Evolutionary conservation across 108 stramenopile species (phyloP).

Genomic region (Fistulifera solaris): DNA sequence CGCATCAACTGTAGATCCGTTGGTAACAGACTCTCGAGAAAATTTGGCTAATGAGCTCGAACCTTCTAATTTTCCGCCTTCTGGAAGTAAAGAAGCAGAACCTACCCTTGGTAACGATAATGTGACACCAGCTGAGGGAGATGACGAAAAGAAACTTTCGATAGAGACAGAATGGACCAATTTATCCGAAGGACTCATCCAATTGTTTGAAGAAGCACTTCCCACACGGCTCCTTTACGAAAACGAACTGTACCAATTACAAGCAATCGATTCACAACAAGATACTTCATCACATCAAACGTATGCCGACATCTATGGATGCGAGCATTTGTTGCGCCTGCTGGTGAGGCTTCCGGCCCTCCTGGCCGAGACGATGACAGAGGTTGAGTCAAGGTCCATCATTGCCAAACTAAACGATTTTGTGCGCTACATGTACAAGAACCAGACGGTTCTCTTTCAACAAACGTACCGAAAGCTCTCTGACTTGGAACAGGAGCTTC

Average conservation of each 20-base stretch:
- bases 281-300: background rate
- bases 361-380: constrained; percentile 24
- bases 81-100: too few species aligned
- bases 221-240: constrained; percentile 49
- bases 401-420: constrained; percentile 60
- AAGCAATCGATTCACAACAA: constrained; percentile 9
- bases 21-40: too few species aligned
- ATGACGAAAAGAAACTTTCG: background rate
- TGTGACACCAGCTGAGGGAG: background rate
- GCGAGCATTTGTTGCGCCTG: constrained; percentile 55
- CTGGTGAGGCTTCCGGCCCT: constrained; percentile 40
- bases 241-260: constrained; percentile 39
- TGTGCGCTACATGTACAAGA: constrained; percentile 54
- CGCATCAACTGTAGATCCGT: too few species aligned
- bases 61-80: too few species aligned
- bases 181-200: constrained; percentile 56
- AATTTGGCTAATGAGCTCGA: background rate
- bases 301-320: constrained; percentile 47
- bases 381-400: constrained; percentile 28
- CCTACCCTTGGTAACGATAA: background rate
- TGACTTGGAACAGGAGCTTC: too few species aligned
- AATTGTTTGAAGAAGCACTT: constrained; percentile 64
- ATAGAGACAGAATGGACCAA: constrained; percentile 39
- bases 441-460: constrained; percentile 38
- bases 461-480: background rate